These are phyloP conservation scores for Xylaria flabelliformis DNA, from an alignment of 495 filamentous ascomycete species.

Conservation along the genomic window DNA sequence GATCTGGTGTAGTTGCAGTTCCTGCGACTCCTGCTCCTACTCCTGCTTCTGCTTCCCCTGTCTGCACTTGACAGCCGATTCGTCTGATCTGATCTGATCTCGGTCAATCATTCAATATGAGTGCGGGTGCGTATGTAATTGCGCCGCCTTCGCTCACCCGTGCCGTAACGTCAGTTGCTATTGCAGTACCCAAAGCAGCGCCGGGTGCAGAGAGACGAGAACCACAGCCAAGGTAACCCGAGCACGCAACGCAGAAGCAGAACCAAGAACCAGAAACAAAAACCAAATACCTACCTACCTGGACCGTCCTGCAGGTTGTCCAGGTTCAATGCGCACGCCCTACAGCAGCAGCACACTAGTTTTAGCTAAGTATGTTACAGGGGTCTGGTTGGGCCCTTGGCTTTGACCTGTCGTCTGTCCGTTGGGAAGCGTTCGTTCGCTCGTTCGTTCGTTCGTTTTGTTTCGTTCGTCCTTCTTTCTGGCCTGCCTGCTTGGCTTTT, in stretches of 20 bases:
- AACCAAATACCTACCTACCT: neutral
- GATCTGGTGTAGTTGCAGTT: neutral
- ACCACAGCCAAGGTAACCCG: neutral
- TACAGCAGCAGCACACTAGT: conserved; percentile 4
- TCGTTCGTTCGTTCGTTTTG: conserved; percentile 1
- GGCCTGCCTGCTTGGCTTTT: neutral
- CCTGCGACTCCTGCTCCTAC: neutral
- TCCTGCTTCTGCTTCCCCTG: neutral
- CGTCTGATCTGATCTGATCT: conserved; percentile 12
- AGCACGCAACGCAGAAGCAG: neutral
- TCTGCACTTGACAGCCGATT: conserved; percentile 11
- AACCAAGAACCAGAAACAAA: neutral
- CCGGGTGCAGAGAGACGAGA: neutral
- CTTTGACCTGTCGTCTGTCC: conserved; percentile 17
- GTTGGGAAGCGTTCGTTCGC: neutral
- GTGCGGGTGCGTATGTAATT: conserved; percentile 4
- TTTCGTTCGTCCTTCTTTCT: neutral
- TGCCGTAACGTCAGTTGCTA: conserved; percentile 14
- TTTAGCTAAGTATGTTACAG: neutral
- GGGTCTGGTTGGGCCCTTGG: conserved; percentile 8
- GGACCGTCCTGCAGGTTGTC: conserved; percentile 16
- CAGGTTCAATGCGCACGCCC: neutral
- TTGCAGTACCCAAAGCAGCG: conserved; percentile 11
- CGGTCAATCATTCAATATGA: neutral
- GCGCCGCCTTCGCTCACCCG: conserved; percentile 12